Base-by-base conservation (phyloP, 306 rosid species). In the Carpinus fangiana region DNA sequence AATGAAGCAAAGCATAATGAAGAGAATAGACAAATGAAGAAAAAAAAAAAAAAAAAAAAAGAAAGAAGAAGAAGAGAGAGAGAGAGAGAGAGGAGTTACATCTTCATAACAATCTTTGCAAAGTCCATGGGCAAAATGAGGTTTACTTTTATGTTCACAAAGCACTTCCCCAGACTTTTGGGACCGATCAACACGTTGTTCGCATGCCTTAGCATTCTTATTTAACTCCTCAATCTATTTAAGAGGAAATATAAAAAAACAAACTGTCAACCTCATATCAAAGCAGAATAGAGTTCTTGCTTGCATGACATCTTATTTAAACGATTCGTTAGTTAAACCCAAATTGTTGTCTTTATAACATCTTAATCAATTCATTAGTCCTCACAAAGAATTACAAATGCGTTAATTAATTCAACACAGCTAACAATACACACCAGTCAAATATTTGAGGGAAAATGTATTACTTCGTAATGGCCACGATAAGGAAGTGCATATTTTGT, bases 71-170 rank as follows among this genome's bases (percentile, higher is more conserved):
- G n/a, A n/a, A 23, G 26, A 23, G 26, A 1, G 26, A 38, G 6
- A 71, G 79, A 73, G 48, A 70, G 53, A 62, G 78, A 62, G 79
- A 70, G 21, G 47, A 61, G 93, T 89, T 77, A 92, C 97, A 21
- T 92, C 95, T 53, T 85, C 87, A 56, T 87, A 94, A 78, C 98
- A 94, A 68, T 54, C 53, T 84, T 79, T 86, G 76, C 98, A 94
- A 55, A 94, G 94, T 73, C 98, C 98, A 66, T 84, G 89, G 5
- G 93, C 95, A 81, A 83, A 89, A 73, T 86, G 67, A 59, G 92
- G 85, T 77, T 75, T 75, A 7, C 79, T 87, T 83, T 84, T 89
- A 81, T 91, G 96, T 78, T 80, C 79, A 73, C 96, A 91, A 47
- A 91, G 93, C 70, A 87, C 69, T 72, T 84, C 86, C 70, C 79